Conservation (phyloP, 2,329 filamentous ascomycete species). For the Volutella citrinella region DNA sequence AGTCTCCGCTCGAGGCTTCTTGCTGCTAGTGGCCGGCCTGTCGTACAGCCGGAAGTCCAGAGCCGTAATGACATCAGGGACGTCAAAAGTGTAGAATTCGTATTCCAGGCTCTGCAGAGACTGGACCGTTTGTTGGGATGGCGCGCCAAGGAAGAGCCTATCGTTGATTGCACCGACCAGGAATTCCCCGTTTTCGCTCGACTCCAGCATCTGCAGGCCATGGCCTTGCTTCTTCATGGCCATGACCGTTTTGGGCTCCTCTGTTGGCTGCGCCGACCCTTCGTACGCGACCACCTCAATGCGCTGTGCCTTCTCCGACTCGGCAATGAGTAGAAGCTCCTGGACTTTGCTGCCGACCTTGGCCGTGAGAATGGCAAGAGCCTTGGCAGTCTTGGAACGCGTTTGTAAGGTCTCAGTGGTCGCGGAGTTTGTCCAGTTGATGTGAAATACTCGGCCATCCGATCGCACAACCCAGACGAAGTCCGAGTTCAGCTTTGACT, state of each 20-base stretch:
- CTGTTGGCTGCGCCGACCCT: conserved; percentile 25
- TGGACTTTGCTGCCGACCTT: conserved; percentile 29
- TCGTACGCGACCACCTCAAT: conserved; percentile 47
- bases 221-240: conserved; percentile 33
- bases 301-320: conserved; percentile 35
- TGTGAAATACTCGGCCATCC: conserved; percentile 53
- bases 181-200: conserved; percentile 52
- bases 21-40: conserved; percentile 16
- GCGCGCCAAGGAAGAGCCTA: conserved; percentile 33
- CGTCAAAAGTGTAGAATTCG: conserved; percentile 57
- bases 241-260: conserved; percentile 34
- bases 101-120: conserved; percentile 37
- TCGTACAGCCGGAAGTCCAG: conserved; percentile 56
- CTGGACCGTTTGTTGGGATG: conserved; percentile 18
- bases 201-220: conserved; percentile 42
- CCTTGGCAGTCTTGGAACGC: conserved; percentile 41
- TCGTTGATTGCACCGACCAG: conserved; percentile 45
- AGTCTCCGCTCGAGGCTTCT: conserved; percentile 23
- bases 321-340: conserved; percentile 48
- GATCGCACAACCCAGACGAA: conserved; percentile 60
- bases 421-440: conserved; percentile 54
- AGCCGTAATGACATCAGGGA: conserved; percentile 62
- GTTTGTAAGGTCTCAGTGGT: conserved; percentile 41
- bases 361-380: conserved; percentile 42
- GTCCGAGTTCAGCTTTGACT: conserved; percentile 38